Base-by-base conservation (phyloP, 2,329 filamentous ascomycete genomes). In the Venturia carpophila region DNA sequence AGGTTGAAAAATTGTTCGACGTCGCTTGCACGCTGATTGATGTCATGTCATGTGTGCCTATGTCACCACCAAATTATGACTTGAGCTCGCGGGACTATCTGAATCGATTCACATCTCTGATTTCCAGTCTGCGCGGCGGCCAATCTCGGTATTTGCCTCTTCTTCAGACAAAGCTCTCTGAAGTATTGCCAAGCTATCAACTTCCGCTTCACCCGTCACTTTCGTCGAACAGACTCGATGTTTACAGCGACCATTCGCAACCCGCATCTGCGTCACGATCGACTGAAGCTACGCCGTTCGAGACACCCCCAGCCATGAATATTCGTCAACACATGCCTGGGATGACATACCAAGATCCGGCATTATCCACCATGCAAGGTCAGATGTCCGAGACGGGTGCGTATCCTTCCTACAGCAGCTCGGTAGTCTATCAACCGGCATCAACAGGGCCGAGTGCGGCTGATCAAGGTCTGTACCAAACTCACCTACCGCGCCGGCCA, bases 1-100 rank as follows among this genome's bases (percentile, higher is more conserved):
- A 87, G 84, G 85, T 94, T 67, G 90, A 92, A 72, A 93, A 93
- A 73, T 77, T 96, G 15, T 84, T 94, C 70, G 88, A 92, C 69
- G 84, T 92, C 43, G 86, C 89, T 15, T 88, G 84, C 73, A 86
- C 87, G 19, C 79, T 94, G 67, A 87, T 83, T 9, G 89, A 93
- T 68, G 86, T 90, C 27, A 84, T 96, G 65, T 82, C 87, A 10
- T 83, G 80, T 70, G 81, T 84, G 5, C 81, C 82, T 0, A 80
- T 87, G 62, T 84, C 79, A 61, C 77, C 78, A 66, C 71, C 78
- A 65, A 74, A 75, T n/a, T 91, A 90, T 72, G 80, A 82, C 27
- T 74, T 84, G 45, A 86, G 87, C 0, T 89, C 90, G 3, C 86
- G 86, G 43, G 89, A 93, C 70, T 87, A 91, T 71, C 83, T 95